Percentiles rank a stretch among this genome's conserved stretches.
phyloP scores from a whole-genome alignment of 371 early-diverging fungal species.

The Lichtheimia ramosa region DNA sequence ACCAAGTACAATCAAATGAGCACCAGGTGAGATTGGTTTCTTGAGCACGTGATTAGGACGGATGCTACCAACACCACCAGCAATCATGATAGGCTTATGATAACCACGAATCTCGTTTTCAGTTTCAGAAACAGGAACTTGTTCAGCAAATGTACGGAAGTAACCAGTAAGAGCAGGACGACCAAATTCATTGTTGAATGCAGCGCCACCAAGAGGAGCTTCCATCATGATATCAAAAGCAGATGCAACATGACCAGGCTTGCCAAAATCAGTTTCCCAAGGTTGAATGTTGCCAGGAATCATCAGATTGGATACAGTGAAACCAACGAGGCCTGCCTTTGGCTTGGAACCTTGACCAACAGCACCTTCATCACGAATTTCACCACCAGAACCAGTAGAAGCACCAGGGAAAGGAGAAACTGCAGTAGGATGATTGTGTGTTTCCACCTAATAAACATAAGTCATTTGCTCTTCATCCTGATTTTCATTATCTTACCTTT shows the following conservation, averaged over 20 bases:
- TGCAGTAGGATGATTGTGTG: slow-evolving; percentile 98
- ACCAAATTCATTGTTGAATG: slow-evolving; percentile 98
- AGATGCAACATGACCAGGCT: slow-evolving; percentile 88
- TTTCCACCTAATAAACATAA: slow-evolving; percentile 73
- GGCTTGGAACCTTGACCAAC: slow-evolving; percentile 95
- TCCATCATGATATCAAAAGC: slow-evolving; percentile 95
- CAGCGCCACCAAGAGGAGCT: slow-evolving; percentile 95
- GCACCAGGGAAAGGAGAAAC: slow-evolving; percentile 98
- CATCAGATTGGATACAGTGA: slow-evolving; percentile 87
- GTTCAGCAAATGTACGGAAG: slow-evolving; percentile 92
- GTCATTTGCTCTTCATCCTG: background rate
- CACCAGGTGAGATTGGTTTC: slow-evolving; percentile 77
- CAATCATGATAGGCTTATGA: slow-evolving; percentile 99
- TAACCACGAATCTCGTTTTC: slow-evolving; percentile 82
- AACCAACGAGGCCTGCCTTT: slow-evolving; percentile 93
- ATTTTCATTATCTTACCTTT: slow-evolving; percentile 54
- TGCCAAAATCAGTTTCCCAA: slow-evolving; percentile 90
- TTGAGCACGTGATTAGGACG: slow-evolving; percentile 87
- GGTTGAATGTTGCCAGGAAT: slow-evolving; percentile 90
- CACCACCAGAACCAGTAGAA: slow-evolving; percentile 93
- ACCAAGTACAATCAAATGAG: slow-evolving; percentile 87
- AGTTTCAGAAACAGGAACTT: slow-evolving; percentile 55
- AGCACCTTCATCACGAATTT: slow-evolving; percentile 98
- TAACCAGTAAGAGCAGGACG: slow-evolving; percentile 94
- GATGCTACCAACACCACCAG: slow-evolving; percentile 94